These are phyloP conservation scores for Populus euphratica DNA, from an alignment of 345 rosid species.

Conservation along the genomic window DNA sequence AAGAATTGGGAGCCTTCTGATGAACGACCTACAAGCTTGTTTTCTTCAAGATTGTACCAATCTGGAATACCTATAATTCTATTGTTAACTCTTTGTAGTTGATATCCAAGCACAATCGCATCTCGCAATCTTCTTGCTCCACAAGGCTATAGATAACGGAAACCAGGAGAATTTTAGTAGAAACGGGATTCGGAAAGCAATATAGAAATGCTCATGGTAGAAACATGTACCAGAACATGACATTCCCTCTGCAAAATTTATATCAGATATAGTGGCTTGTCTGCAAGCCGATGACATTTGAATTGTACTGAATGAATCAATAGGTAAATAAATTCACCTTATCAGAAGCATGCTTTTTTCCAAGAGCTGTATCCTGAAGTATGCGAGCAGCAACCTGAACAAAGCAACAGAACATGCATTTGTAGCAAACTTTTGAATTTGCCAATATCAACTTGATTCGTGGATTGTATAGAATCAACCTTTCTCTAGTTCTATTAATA, in stretches of 20 bases:
- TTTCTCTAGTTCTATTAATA: no score
- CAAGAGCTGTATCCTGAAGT: slow-evolving; percentile 90
- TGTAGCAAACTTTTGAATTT: no score
- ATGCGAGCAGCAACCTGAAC: slow-evolving; percentile 82
- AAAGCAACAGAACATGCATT: no score
- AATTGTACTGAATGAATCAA: no score
- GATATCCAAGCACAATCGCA: slow-evolving; percentile 95
- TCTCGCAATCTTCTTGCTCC: slow-evolving; percentile 98
- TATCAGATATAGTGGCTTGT: no score
- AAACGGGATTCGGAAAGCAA: no score
- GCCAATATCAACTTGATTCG: slow-evolving; percentile 13
- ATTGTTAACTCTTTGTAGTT: slow-evolving; percentile 87
- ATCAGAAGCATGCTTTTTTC: slow-evolving; percentile 77
- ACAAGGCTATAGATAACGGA: slow-evolving; percentile 51
- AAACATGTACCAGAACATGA: no score
- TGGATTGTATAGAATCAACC: no score
- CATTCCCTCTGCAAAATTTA: no score
- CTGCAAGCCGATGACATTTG: no score
- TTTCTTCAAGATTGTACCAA: slow-evolving; percentile 50
- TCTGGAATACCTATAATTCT: slow-evolving; percentile 90
- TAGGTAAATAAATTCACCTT: slow-evolving; percentile 43
- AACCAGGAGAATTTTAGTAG: neutral
- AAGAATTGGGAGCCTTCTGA: slow-evolving; percentile 42
- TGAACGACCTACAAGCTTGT: no score
- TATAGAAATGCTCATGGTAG: no score